These are phyloP conservation scores for Talaromyces adpressus DNA, from an alignment of 495 filamentous ascomycete genomes.

Conservation along the genomic window DNA sequence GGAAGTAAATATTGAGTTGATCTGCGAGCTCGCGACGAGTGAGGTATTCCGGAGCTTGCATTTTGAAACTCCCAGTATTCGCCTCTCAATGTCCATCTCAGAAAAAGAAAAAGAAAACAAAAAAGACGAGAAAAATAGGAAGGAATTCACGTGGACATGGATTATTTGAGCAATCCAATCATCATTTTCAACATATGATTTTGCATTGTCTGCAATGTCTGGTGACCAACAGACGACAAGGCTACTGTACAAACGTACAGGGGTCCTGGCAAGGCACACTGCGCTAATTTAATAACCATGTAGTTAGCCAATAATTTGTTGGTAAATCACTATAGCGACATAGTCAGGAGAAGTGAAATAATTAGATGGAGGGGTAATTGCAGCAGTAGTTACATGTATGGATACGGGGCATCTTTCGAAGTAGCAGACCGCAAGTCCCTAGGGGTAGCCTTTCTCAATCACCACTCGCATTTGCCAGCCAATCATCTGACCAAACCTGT, in stretches of 20 bases:
- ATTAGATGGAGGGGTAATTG: not conserved
- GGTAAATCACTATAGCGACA: constrained; percentile 4
- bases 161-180: not conserved
- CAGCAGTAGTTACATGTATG: not conserved
- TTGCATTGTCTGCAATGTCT: not conserved
- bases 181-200: not conserved
- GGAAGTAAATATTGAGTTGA: not conserved
- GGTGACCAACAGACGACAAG: not conserved
- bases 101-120: not conserved
- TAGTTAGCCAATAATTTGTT: not conserved
- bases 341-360: not conserved
- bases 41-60: not conserved
- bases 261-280: not conserved
- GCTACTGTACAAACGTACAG: not conserved
- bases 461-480: not conserved
- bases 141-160: not conserved
- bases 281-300: not conserved
- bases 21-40: not conserved
- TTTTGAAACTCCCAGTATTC: not conserved
- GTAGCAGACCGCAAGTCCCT: not conserved
- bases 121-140: not conserved
- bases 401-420: not conserved
- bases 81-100: not conserved
- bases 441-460: not conserved
- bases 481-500: constrained; percentile 24